phyloP scores from a whole-genome alignment of 2,329 filamentous ascomycete species.

The Sporothrix schenckii region DNA sequence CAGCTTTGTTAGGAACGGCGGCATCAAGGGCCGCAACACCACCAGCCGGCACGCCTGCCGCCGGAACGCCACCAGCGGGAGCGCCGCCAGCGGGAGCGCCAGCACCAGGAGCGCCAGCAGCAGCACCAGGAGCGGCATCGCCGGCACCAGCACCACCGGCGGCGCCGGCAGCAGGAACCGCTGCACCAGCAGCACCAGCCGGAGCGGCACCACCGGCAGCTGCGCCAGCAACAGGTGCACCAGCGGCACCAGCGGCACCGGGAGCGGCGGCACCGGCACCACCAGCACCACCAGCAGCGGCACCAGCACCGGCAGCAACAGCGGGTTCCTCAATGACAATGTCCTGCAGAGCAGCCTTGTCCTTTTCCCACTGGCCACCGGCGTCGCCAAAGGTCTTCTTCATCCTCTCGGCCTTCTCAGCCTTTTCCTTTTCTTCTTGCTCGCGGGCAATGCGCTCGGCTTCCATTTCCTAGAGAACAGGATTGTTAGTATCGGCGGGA shows the following conservation, averaged over 20 bases:
- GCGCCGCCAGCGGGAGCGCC: conserved; percentile 18
- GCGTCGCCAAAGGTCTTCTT: conserved; percentile 79
- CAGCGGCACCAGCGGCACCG: conserved; percentile 16
- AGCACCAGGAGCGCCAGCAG: conserved; percentile 12
- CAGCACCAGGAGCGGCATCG: conserved; percentile 17
- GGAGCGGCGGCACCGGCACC: neutral
- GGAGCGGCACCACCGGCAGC: conserved; percentile 20
- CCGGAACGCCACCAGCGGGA: conserved; percentile 19
- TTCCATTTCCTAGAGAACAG: conserved; percentile 76
- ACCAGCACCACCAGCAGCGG: conserved; percentile 26
- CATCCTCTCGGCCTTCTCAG: conserved; percentile 73
- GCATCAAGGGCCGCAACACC: conserved; percentile 26
- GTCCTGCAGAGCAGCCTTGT: conserved; percentile 77
- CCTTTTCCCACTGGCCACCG: conserved; percentile 82
- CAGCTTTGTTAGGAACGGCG: conserved; percentile 30
- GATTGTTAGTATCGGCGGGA: neutral
- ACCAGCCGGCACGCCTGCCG: conserved; percentile 17
- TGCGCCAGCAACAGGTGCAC: neutral
- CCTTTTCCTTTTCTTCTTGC: conserved; percentile 74
- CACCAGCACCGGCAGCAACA: neutral
- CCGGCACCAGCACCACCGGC: conserved; percentile 18
- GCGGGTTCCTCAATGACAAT: conserved; percentile 61
- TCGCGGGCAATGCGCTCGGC: conserved; percentile 78
- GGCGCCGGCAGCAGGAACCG: conserved; percentile 38
- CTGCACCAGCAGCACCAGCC: conserved; percentile 3